Base-by-base conservation (phyloP, 108 stramenopile genomes). In the Fragilaria crotonensis region DNA sequence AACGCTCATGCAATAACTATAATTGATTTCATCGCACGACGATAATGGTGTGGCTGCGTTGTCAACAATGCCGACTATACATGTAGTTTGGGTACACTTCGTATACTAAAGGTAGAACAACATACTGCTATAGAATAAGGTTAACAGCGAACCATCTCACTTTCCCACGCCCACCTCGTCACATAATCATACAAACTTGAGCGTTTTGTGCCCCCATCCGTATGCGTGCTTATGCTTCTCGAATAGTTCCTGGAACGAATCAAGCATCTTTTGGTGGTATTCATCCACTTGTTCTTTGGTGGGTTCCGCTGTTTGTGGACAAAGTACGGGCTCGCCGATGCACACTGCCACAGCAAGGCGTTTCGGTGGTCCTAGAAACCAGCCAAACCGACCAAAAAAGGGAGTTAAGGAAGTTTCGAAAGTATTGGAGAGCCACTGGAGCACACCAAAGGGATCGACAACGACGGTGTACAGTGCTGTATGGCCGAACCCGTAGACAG, bases 401-500 rank as follows among this genome's bases (percentile, higher is more conserved):
- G 83, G 80, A 21, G 67, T 72, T 4, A 81, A 33, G 2, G 67
- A 63, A 19, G 66, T 53, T 28, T 73, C 64, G 1, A 78, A 33
- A 17, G 56, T 66, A 32, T 52, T 47, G 25, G 68, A 71, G 23
- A 85, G 52, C 25, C 30, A 45, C 49, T 79, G 64, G 33, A 85
- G 31, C 22, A 85, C 62, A 3, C 84, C 80, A 59, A 81, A 81
- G 0, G 84, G 84, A 71, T 85, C 84, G 0, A 81, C 80, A 17
- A 70, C 70, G 1, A 81, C 71, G 20, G 46, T 76, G 52, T 77
- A 85, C 25, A 69, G 27, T 3, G 64, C 33, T 11, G 84, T 73
- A 45, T 85, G 80, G 20, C 84, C 84, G 66, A 85, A 85, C 0
- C 73, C 80, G 60, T 81, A 85, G 0, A 80, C 75, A 5, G 84